Evolutionary conservation across 768 basidiomycete species (phyloP).

Genomic region (Rhizopogon sp.): DNA sequence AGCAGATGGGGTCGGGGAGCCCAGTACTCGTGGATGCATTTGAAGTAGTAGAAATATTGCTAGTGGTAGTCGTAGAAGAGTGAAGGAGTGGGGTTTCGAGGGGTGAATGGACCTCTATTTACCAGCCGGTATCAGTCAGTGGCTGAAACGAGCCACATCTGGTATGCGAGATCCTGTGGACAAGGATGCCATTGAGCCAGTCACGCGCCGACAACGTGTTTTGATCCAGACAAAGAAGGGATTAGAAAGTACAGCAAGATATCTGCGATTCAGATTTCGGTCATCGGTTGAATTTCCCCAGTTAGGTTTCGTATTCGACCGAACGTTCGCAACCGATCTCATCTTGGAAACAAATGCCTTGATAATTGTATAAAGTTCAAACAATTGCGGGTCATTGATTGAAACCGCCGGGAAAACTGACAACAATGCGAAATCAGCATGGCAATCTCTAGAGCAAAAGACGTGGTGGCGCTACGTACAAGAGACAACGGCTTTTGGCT

Average conservation of each 20-base stretch:
- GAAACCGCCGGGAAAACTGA: not conserved
- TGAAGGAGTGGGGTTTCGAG: constrained; percentile 11
- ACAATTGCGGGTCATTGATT: not conserved
- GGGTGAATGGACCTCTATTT: constrained; percentile 19
- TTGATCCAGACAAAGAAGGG: constrained; percentile 5
- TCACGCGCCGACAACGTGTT: constrained; percentile 31
- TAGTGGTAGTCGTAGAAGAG: not conserved
- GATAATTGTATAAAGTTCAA: not conserved
- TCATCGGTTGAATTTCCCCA: not conserved
- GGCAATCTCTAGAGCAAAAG: not conserved
- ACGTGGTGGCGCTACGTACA: not conserved
- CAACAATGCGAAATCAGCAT: constrained; percentile 1
- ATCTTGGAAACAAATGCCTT: not conserved
- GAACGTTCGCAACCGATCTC: not conserved
- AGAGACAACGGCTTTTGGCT: not conserved
- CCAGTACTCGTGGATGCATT: constrained; percentile 24
- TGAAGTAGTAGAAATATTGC: constrained; percentile 5
- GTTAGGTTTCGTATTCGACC: not conserved
- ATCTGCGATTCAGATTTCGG: constrained; percentile 25
- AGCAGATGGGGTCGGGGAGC: constrained; percentile 26
- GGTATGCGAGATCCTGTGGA: constrained; percentile 20
- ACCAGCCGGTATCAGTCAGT: constrained; percentile 22
- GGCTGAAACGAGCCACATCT: constrained; percentile 28
- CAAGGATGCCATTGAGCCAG: constrained; percentile 26
- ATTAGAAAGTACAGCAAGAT: constrained; percentile 12